phyloP scores from a whole-genome alignment of 108 stramenopile genomes.

The Aureococcus anophagefferens region DNA sequence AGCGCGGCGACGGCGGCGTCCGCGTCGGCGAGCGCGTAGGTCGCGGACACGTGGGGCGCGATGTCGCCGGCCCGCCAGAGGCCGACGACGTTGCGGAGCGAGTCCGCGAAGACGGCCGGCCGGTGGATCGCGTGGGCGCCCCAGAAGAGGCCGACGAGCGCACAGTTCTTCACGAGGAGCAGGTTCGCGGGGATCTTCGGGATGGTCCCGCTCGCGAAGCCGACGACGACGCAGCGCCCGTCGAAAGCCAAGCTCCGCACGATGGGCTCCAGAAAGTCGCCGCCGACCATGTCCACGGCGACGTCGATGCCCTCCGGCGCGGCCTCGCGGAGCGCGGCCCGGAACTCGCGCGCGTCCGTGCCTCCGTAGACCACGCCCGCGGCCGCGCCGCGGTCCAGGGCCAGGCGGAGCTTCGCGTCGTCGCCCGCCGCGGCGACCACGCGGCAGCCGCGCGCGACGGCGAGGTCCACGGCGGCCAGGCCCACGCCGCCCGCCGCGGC shows the following conservation, averaged over 20 bases:
- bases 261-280: constrained; percentile 2
- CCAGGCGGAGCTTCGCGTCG: constrained; percentile 4
- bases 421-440: constrained; percentile 9
- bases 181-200: constrained; percentile 10
- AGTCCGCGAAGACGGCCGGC: not conserved
- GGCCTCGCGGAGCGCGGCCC: not conserved
- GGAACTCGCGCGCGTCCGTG: not conserved
- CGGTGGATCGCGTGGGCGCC: constrained; percentile 3
- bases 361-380: constrained; percentile 1
- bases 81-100: not conserved
- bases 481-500: constrained; percentile 18
- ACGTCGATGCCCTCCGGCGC: constrained; percentile 10
- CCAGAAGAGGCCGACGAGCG: constrained; percentile 11
- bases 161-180: constrained; percentile 11
- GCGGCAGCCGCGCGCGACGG: not conserved
- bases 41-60: not conserved
- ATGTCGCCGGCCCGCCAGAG: not conserved
- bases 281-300: constrained; percentile 13
- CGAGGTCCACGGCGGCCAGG: constrained; percentile 9
- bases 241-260: constrained; percentile 1
- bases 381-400: constrained; percentile 6
- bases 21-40: not conserved
- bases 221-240: constrained; percentile 2
- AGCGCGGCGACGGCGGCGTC: not conserved
- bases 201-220: constrained; percentile 10